Conservation (phyloP, 2,329 filamentous ascomycete species). For the Beauveria caledonica region DNA sequence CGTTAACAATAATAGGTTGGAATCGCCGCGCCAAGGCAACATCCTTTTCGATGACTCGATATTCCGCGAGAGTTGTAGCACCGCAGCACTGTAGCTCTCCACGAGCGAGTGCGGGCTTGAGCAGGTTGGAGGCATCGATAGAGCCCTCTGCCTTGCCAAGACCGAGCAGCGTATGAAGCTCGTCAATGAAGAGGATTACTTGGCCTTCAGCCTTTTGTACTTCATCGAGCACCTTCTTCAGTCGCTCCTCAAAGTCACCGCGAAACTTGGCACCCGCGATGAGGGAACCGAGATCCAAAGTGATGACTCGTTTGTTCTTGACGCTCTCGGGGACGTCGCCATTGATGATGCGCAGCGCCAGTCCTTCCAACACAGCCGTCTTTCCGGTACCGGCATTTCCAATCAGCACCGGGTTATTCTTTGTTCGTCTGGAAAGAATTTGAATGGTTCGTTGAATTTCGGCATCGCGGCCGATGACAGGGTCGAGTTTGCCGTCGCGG, state of each 20-base stretch:
- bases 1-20: constrained; percentile 88
- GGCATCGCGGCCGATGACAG: constrained; percentile 84
- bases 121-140: constrained; percentile 88
- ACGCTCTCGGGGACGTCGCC: constrained; percentile 94
- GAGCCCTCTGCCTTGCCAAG: constrained; percentile 93
- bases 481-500: constrained; percentile 83
- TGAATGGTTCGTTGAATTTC: constrained; percentile 95
- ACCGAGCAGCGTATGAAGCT: constrained; percentile 83
- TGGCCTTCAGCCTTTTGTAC: constrained; percentile 82
- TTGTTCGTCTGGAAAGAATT: constrained; percentile 82
- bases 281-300: constrained; percentile 79
- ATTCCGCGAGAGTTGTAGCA: constrained; percentile 88
- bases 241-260: constrained; percentile 89
- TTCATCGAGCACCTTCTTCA: constrained; percentile 87
- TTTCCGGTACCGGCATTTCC: constrained; percentile 88
- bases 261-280: constrained; percentile 95
- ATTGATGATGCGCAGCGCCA: constrained; percentile 81
- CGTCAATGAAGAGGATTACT: constrained; percentile 92
- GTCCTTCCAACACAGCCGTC: constrained; percentile 84
- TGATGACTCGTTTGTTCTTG: constrained; percentile 85
- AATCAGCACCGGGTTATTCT: constrained; percentile 94
- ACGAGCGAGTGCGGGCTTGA: constrained; percentile 88
- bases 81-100: constrained; percentile 94
- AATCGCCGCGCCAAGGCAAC: constrained; percentile 87
- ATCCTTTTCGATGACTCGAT: constrained; percentile 90